phyloP scores from a whole-genome alignment of 2,329 filamentous ascomycete genomes.

The Colletotrichum sp. region DNA sequence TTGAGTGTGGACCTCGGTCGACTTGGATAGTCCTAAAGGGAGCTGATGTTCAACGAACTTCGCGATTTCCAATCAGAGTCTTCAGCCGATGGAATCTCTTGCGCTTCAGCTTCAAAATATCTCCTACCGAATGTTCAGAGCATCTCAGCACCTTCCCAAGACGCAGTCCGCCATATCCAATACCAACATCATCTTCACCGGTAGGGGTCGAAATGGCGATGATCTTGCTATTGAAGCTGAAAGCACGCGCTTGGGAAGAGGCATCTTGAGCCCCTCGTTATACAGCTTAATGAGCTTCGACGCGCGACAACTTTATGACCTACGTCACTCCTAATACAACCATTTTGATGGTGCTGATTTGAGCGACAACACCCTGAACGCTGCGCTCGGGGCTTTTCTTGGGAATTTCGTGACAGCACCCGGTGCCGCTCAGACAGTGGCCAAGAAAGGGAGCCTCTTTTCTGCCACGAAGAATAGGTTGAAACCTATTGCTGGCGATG shows the following conservation, averaged over 20 bases:
- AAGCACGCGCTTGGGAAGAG: not conserved
- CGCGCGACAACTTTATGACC: not conserved
- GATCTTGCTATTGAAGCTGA: not conserved
- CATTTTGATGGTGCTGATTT: not conserved
- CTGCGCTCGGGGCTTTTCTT: not conserved
- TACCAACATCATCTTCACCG: not conserved
- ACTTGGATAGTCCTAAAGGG: not conserved
- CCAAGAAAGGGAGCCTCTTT: not conserved
- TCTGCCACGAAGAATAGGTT: not conserved
- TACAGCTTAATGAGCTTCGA: not conserved
- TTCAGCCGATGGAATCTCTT: not conserved
- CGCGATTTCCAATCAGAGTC: not conserved
- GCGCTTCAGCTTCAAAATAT: not conserved
- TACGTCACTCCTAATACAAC: not conserved
- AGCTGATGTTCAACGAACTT: not conserved
- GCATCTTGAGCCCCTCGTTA: not conserved
- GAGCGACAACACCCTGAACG: not conserved
- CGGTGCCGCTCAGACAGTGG: not conserved
- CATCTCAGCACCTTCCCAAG: not conserved
- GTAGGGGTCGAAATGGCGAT: accelerated
- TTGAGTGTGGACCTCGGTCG: not conserved
- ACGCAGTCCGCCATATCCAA: not conserved
- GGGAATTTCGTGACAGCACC: not conserved
- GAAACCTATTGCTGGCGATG: not conserved
- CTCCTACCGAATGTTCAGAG: accelerated